Conservation (phyloP, 176 grass and related monocot genomes). For the Otatea glauca region DNA sequence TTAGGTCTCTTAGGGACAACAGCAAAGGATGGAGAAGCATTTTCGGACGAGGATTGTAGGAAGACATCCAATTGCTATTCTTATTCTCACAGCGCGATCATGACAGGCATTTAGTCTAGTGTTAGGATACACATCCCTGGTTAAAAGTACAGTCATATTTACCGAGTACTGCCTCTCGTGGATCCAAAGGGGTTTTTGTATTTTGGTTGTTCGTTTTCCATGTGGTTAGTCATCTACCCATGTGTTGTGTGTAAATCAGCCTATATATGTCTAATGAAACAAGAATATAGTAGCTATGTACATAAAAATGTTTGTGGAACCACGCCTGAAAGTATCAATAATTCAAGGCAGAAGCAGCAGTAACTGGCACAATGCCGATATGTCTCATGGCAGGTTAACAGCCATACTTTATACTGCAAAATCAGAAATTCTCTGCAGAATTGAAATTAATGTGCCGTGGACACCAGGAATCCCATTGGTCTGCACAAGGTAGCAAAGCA, state of each 20-base stretch:
- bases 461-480: conserved; percentile 2
- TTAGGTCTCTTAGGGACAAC: conserved; percentile 27
- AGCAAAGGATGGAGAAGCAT: conserved; percentile 27
- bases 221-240: conserved; percentile 66
- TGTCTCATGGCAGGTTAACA: conserved; percentile 8
- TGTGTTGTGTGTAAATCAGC: conserved; percentile 50
- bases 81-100: no score
- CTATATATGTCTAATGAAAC: conserved; percentile 39
- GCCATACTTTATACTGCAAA: not conserved
- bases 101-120: conserved; percentile 58
- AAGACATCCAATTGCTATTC: no score
- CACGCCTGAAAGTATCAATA: conserved; percentile 6
- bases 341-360: not conserved
- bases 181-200: conserved; percentile 47
- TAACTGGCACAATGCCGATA: conserved; percentile 19
- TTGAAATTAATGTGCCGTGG: not conserved
- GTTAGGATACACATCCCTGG: conserved; percentile 47
- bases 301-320: conserved; percentile 27
- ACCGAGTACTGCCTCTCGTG: conserved; percentile 38
- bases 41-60: no score
- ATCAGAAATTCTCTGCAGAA: not conserved
- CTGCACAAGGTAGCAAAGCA: not conserved
- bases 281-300: not conserved
- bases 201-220: conserved; percentile 57
- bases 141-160: conserved; percentile 37